These are phyloP conservation scores for Calycina herbarum DNA, from an alignment of 2,329 filamentous ascomycete genomes.

Conservation along the genomic window DNA sequence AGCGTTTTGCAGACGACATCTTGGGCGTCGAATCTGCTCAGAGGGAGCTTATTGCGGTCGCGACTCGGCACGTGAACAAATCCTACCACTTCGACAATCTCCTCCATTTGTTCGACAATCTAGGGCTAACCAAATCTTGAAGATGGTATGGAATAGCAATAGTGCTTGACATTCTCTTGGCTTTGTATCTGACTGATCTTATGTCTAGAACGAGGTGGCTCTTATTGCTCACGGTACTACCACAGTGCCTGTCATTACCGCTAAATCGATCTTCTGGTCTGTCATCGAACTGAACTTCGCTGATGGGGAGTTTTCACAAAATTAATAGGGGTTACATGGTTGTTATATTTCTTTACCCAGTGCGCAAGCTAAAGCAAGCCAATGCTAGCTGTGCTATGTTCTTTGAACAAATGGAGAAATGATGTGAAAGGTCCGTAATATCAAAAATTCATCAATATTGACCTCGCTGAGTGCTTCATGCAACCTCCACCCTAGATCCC, in stretches of 20 bases:
- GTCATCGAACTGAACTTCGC: background rate
- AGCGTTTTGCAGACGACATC: background rate
- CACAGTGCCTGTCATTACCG: background rate
- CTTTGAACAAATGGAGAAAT: no score
- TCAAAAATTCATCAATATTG: no score
- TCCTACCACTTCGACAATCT: constrained; percentile 1
- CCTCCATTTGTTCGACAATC: background rate
- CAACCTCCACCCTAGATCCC: no score
- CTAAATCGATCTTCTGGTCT: background rate
- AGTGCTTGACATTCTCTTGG: background rate
- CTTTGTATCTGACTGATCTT: background rate
- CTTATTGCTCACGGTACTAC: background rate
- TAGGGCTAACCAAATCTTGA: background rate
- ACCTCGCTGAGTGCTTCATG: no score
- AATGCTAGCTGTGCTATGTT: no score
- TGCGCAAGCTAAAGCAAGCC: no score
- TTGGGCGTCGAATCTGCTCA: background rate
- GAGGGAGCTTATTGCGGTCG: background rate
- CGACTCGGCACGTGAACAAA: background rate
- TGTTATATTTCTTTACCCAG: no score
- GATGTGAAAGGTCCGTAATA: no score
- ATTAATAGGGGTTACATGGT: no score
- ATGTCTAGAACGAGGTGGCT: background rate
- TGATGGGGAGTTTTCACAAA: no score
- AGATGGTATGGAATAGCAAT: background rate